A percentile compares a stretch with the other conserved stretches of the same genome.
These are phyloP conservation scores for Penicillium malachiteum DNA, from an alignment of 495 filamentous ascomycete species.

Conservation along the genomic window DNA sequence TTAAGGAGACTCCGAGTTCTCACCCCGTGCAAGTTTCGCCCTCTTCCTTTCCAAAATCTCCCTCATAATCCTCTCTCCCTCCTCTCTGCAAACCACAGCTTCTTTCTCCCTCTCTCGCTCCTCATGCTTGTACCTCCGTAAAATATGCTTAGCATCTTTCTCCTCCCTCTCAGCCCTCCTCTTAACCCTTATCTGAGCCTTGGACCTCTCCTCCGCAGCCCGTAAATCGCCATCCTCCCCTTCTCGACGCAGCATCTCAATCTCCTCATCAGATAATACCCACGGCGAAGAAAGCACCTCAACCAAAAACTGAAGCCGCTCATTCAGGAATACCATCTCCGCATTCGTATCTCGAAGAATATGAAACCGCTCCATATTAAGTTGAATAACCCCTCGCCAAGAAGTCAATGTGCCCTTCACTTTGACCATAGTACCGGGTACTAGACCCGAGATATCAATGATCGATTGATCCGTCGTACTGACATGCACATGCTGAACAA, in stretches of 20 bases:
- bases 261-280: constrained; percentile 55
- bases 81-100: constrained; percentile 31
- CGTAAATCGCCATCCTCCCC: constrained; percentile 43
- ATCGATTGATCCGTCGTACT: constrained; percentile 27
- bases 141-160: constrained; percentile 35
- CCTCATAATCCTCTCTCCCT: constrained; percentile 32
- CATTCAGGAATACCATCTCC: constrained; percentile 76
- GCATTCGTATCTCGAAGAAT: constrained; percentile 62
- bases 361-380: constrained; percentile 66
- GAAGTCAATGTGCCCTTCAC: constrained; percentile 68
- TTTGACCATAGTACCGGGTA: constrained; percentile 69
- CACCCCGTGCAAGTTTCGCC: neutral
- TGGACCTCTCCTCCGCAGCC: constrained; percentile 39
- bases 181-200: constrained; percentile 36
- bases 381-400: constrained; percentile 63
- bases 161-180: constrained; percentile 36
- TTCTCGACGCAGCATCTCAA: constrained; percentile 53
- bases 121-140: constrained; percentile 39
- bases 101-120: constrained; percentile 39
- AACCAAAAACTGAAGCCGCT: constrained; percentile 58
- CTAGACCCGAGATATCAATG: constrained; percentile 49
- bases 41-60: constrained; percentile 22
- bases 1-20: too few relatives aligned
- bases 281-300: constrained; percentile 69
- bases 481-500: constrained; percentile 18